These are phyloP conservation scores for Helotiales sp. DNA, from an alignment of 2,329 filamentous ascomycete genomes.

Conservation along the genomic window DNA sequence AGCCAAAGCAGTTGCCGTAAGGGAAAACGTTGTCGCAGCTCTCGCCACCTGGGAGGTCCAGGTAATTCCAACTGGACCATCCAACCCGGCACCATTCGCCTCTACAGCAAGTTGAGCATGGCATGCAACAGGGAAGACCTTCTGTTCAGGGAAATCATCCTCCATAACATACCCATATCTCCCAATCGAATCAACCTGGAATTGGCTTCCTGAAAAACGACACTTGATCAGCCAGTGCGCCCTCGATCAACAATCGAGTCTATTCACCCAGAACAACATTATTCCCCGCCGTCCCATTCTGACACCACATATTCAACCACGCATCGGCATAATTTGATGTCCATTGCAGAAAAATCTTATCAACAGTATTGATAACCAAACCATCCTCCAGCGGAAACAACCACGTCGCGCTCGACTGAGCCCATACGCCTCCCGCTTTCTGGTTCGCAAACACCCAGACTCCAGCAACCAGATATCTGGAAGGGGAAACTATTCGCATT, in stretches of 20 bases:
- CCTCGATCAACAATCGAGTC: neutral
- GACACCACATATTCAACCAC: constrained; percentile 28
- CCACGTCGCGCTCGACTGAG: constrained; percentile 16
- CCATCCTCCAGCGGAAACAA: constrained; percentile 21
- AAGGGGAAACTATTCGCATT: neutral
- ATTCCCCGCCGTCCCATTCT: constrained; percentile 20
- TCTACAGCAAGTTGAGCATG: constrained; percentile 15
- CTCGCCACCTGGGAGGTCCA: constrained; percentile 12
- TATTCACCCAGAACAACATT: constrained; percentile 21
- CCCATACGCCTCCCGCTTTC: neutral
- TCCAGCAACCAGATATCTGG: neutral
- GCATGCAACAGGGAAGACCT: constrained; percentile 21
- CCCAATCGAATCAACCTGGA: constrained; percentile 20
- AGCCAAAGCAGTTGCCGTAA: too few species aligned
- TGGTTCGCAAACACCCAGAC: neutral
- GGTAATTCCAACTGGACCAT: constrained; percentile 21
- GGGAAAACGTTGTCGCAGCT: constrained; percentile 30
- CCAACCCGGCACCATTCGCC: constrained; percentile 17
- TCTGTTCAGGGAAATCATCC: constrained; percentile 15
- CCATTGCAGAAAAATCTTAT: constrained; percentile 28
- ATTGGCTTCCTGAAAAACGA: constrained; percentile 24
- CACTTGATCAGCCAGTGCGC: constrained; percentile 1
- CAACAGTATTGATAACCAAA: constrained; percentile 22
- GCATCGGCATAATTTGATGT: constrained; percentile 17
- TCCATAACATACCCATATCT: constrained; percentile 24